phyloP scores from a whole-genome alignment of 805 yeast genomes.

The Lipomyces sp. region DNA sequence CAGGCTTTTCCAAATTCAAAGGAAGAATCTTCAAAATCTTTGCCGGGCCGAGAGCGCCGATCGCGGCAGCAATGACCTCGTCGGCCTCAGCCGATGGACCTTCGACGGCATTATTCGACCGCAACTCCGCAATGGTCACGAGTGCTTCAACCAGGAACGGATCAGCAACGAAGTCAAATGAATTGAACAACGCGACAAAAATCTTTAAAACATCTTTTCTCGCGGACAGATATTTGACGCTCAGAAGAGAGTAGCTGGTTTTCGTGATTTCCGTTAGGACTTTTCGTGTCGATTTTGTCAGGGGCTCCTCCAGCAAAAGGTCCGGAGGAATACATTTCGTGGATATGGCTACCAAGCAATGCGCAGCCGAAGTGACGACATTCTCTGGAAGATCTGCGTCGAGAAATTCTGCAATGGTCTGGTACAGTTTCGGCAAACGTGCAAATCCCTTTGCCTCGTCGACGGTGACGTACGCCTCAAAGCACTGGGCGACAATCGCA shows the following conservation, averaged over 20 bases:
- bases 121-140: slow-evolving; percentile 76
- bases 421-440: slow-evolving; percentile 56
- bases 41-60: slow-evolving; percentile 82
- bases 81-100: slow-evolving; percentile 76
- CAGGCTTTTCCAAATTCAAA: slow-evolving; percentile 62
- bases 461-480: slow-evolving; percentile 51
- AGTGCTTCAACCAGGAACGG: slow-evolving; percentile 68
- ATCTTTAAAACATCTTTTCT: slow-evolving; percentile 71
- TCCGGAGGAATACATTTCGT: slow-evolving; percentile 63
- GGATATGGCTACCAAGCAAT: slow-evolving; percentile 79
- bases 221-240: slow-evolving; percentile 60
- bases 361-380: slow-evolving; percentile 73
- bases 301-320: slow-evolving; percentile 46
- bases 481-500: slow-evolving; percentile 86
- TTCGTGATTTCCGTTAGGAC: slow-evolving; percentile 47
- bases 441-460: slow-evolving; percentile 52
- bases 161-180: slow-evolving; percentile 58
- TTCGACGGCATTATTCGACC: slow-evolving; percentile 75
- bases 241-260: slow-evolving; percentile 37
- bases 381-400: slow-evolving; percentile 57
- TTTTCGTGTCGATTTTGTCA: slow-evolving; percentile 17
- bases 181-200: slow-evolving; percentile 55
- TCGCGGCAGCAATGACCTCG: slow-evolving; percentile 71
- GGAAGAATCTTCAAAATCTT: slow-evolving; percentile 72
- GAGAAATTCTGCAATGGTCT: slow-evolving; percentile 60